phyloP scores from a whole-genome alignment of 257 asterid genomes.

The Mentha longifolia region DNA sequence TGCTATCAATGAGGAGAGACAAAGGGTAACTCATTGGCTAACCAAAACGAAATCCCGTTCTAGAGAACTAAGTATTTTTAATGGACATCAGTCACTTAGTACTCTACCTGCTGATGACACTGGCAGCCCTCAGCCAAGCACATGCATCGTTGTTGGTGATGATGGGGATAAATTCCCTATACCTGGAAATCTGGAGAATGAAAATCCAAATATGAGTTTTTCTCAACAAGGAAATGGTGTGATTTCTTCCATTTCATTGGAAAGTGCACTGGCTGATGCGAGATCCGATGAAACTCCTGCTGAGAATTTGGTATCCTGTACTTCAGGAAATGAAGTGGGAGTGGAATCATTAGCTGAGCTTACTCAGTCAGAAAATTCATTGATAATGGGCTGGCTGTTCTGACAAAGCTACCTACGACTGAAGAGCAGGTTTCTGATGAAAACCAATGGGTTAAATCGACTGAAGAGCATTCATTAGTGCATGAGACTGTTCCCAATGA shows the following conservation, averaged over 20 bases:
- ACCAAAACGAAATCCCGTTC: slow-evolving; percentile 38
- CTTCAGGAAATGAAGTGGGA: slow-evolving; percentile 31
- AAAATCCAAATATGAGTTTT: slow-evolving; percentile 27
- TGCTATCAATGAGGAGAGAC: slow-evolving; percentile 50
- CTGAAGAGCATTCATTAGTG: slow-evolving; percentile 30
- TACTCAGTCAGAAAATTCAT: slow-evolving; percentile 31
- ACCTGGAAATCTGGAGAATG: slow-evolving; percentile 32
- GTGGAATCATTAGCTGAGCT: slow-evolving; percentile 28
- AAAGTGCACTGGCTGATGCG: slow-evolving; percentile 33
- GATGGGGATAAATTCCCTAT: slow-evolving; percentile 22
- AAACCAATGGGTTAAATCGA: slow-evolving; percentile 30
- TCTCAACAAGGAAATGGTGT: slow-evolving; percentile 21
- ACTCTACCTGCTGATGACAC: slow-evolving; percentile 42
- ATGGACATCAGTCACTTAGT: slow-evolving; percentile 38
- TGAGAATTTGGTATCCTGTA: slow-evolving; percentile 28
- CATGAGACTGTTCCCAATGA: slow-evolving; percentile 29
- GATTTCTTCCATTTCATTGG: slow-evolving; percentile 26
- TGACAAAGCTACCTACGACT: slow-evolving; percentile 29
- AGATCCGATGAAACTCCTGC: slow-evolving; percentile 25
- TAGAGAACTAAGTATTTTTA: slow-evolving; percentile 27
- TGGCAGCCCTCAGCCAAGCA: slow-evolving; percentile 32
- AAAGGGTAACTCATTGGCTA: slow-evolving; percentile 47
- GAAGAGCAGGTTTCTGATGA: slow-evolving; percentile 38
- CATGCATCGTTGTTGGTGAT: slow-evolving; percentile 14
- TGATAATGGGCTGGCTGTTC: slow-evolving; percentile 33